A percentile compares a stretch with the other conserved stretches of the same genome.
Evolutionary conservation across 192 early-diverging fungal species (phyloP).

Genomic region (Coemansia aciculifera): DNA sequence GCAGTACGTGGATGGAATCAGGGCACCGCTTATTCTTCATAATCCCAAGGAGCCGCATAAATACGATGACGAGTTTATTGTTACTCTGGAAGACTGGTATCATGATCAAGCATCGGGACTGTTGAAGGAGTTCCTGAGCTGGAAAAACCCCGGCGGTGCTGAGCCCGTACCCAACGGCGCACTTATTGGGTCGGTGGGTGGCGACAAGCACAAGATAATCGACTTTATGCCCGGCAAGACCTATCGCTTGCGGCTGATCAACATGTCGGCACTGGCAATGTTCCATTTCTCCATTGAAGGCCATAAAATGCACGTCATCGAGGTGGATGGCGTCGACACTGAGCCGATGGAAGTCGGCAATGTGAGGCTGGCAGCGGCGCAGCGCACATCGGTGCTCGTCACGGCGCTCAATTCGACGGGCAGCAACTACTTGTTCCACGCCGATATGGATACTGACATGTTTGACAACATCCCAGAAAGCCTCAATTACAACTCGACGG

Average conservation of each 20-base stretch:
- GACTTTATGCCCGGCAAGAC: constrained; percentile 74
- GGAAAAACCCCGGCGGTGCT: constrained; percentile 64
- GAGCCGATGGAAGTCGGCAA: constrained; percentile 58
- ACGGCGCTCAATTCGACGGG: constrained; percentile 63
- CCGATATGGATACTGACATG: constrained; percentile 75
- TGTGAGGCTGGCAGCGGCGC: constrained; percentile 68
- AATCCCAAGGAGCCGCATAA: constrained; percentile 58
- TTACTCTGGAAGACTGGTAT: constrained; percentile 76
- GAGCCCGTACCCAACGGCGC: constrained; percentile 69
- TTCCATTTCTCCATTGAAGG: constrained; percentile 80
- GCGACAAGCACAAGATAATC: constrained; percentile 41
- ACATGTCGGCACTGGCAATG: constrained; percentile 73
- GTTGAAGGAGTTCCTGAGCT: constrained; percentile 61
- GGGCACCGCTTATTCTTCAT: constrained; percentile 70
- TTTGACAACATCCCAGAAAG: constrained; percentile 65
- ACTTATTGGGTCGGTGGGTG: constrained; percentile 62
- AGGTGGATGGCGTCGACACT: constrained; percentile 75
- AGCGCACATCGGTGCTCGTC: constrained; percentile 79
- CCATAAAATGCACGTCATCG: constrained; percentile 76
- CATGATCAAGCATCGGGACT: constrained; percentile 61
- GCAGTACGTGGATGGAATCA: constrained; percentile 83
- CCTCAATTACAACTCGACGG: constrained; percentile 63
- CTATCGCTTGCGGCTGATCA: constrained; percentile 82
- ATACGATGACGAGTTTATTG: constrained; percentile 70
- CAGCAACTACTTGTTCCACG: constrained; percentile 71